Percentiles rank a stretch among this genome's conserved stretches.
phyloP scores from a whole-genome alignment of 768 basidiomycete genomes.

The Russula foetens region DNA sequence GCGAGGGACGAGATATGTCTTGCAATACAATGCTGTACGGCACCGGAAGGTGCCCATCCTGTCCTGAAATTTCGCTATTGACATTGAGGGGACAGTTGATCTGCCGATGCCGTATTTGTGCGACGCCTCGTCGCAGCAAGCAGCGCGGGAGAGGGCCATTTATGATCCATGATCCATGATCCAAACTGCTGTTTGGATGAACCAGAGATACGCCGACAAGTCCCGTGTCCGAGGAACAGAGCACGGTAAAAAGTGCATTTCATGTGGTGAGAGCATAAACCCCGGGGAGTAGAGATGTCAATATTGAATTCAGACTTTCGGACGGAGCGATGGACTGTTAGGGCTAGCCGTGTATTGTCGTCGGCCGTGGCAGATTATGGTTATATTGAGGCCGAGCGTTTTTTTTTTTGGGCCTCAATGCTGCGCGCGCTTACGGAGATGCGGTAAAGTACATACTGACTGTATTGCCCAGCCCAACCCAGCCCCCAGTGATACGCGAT shows the following conservation, averaged over 20 bases:
- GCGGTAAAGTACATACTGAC: too few relatives aligned
- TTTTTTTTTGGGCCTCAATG: too few relatives aligned
- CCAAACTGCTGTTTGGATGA: too few relatives aligned
- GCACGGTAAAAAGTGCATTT: not conserved
- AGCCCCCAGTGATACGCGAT: too few relatives aligned
- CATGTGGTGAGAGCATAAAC: not conserved
- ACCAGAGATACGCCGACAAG: not conserved
- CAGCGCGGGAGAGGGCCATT: not conserved
- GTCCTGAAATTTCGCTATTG: not conserved
- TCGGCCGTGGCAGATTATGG: slow-evolving; percentile 1
- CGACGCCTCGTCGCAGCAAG: not conserved
- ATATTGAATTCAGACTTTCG: not conserved
- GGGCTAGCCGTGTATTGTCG: too few relatives aligned
- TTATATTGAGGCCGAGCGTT: not conserved
- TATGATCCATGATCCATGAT: not conserved
- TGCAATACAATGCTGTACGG: not conserved
- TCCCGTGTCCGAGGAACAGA: not conserved
- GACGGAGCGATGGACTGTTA: too few relatives aligned
- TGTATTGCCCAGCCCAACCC: too few relatives aligned
- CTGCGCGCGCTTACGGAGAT: too few relatives aligned
- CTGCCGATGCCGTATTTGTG: not conserved
- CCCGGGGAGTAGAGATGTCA: not conserved
- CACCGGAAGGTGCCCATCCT: not conserved
- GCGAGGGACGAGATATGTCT: too few relatives aligned
- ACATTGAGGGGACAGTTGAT: not conserved